Base-by-base conservation (phyloP, 768 basidiomycete species). In the Podaxis rugospora region DNA sequence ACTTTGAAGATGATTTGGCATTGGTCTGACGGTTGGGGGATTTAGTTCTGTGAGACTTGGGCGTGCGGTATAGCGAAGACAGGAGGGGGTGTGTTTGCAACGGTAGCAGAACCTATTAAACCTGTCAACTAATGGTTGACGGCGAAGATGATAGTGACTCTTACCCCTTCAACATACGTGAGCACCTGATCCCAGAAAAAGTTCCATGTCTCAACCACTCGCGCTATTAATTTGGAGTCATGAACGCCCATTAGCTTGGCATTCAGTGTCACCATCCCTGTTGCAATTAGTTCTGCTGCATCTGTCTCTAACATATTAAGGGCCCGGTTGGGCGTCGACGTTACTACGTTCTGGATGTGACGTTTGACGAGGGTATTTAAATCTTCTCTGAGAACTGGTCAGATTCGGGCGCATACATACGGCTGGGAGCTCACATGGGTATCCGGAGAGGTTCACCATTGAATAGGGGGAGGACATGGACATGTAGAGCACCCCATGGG, bases 131-230 rank as follows among this genome's bases (percentile, higher is more conserved):
- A n/a, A 57, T 21, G 42, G 28, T 51, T 62, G 62, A 35, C 21
- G 58, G 14, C 16, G 32, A 14, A 51, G 10, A 5, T 5, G n/a
- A 21, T 35, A 36, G 35, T 32, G 42, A 79, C 87, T 21, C 21
- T 69, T 66, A 93, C 92, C 57, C 91, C 92, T 80, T 94, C 92
- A 36, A 93, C 78, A 69, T 94, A 95, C 6, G 92, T 89, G 5
- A 95, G 76, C 27, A 94, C 87, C 62, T 91, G 87, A 66, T 90
- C 90, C 89, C 92, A 96, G 74, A 97, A 97, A 78, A 96, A 95
- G 13, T 82, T 84, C 94, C 95, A 98, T 16, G 91, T 80, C 66
- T 95, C 93, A 1, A 94, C 90, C 16, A 96, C 80, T 28, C 92
- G 81, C 4, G 78, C 77, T 4, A 95, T 76, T 14, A 98, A 78